Percentiles rank a stretch among this genome's conserved stretches.
phyloP scores from a whole-genome alignment of 2,329 filamentous ascomycete genomes.

The Pseudocercospora macadamiae region DNA sequence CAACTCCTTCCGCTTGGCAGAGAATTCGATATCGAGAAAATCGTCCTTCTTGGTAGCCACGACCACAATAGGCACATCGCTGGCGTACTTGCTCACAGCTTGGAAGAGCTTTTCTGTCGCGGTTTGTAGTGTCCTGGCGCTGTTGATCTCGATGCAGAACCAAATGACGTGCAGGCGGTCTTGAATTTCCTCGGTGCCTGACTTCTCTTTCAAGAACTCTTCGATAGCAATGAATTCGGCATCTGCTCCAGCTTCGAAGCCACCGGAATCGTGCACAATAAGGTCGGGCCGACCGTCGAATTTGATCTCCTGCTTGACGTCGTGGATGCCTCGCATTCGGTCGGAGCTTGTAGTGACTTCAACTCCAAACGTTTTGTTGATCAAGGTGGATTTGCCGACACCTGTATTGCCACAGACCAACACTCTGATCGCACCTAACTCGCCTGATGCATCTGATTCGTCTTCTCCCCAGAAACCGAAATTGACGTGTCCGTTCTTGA shows the following conservation, averaged over 20 bases:
- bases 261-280: conserved; percentile 41
- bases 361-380: conserved; percentile 34
- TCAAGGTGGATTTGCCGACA: conserved; percentile 21
- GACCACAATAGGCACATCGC: conserved; percentile 39
- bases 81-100: conserved; percentile 36
- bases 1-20: conserved; percentile 22
- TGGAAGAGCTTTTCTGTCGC: conserved; percentile 39
- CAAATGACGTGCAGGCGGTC: conserved; percentile 40
- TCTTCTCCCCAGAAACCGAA: conserved; percentile 34
- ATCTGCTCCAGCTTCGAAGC: conserved; percentile 41
- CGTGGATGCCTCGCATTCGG: conserved; percentile 37
- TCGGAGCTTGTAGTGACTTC: conserved; percentile 34
- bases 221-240: conserved; percentile 35
- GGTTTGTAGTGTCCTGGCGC: conserved; percentile 38
- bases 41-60: conserved; percentile 42
- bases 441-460: conserved; percentile 17
- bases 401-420: conserved; percentile 34
- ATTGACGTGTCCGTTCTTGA: conserved; percentile 23
- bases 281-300: conserved; percentile 39
- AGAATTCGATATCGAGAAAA: conserved; percentile 33
- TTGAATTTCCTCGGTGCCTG: conserved; percentile 34
- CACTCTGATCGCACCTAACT: conserved; percentile 37
- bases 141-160: conserved; percentile 43
- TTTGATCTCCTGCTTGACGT: conserved; percentile 38
- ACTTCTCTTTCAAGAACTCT: conserved; percentile 38